Conservation (phyloP, 2,329 filamentous ascomycete genomes). For the Diaporthe aspalathi region DNA sequence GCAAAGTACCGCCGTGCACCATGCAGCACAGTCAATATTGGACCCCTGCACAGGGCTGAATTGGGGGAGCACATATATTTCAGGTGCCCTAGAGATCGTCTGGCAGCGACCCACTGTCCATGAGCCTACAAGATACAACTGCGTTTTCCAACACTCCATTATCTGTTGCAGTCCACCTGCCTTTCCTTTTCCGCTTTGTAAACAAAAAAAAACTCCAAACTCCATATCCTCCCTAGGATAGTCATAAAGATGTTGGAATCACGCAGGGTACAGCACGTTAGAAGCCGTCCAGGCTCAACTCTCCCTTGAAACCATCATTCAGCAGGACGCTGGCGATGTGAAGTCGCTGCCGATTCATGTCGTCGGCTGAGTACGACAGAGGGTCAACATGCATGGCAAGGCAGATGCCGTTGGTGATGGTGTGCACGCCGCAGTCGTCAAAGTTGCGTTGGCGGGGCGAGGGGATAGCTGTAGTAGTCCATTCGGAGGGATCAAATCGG, state of each 20-base stretch:
- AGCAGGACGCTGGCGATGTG: constrained; percentile 74
- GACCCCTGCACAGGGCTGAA: not conserved
- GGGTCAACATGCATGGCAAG: constrained; percentile 65
- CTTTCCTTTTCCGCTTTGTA: not conserved
- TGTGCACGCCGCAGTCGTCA: constrained; percentile 82
- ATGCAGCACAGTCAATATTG: not conserved
- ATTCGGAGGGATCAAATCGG: constrained; percentile 67
- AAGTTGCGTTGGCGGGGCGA: constrained; percentile 73
- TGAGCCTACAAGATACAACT: not conserved
- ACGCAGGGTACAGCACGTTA: constrained; percentile 40
- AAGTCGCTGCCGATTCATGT: constrained; percentile 70
- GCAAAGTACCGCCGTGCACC: not conserved
- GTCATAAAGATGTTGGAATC: not conserved
- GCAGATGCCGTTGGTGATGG: constrained; percentile 78
- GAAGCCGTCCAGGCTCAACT: constrained; percentile 62
- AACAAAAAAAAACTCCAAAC: not conserved
- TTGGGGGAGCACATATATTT: not conserved
- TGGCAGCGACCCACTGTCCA: not conserved
- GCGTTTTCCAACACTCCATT: not conserved
- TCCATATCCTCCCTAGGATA: not conserved
- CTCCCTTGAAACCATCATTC: constrained; percentile 73
- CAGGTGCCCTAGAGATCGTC: too few species aligned
- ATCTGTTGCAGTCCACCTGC: not conserved
- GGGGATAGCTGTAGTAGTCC: constrained; percentile 63
- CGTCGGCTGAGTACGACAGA: constrained; percentile 59